A percentile compares a stretch with the other conserved stretches of the same genome.
Evolutionary conservation across 441 rosid genomes (phyloP).

Genomic region (Theobroma grandiflorum): DNA sequence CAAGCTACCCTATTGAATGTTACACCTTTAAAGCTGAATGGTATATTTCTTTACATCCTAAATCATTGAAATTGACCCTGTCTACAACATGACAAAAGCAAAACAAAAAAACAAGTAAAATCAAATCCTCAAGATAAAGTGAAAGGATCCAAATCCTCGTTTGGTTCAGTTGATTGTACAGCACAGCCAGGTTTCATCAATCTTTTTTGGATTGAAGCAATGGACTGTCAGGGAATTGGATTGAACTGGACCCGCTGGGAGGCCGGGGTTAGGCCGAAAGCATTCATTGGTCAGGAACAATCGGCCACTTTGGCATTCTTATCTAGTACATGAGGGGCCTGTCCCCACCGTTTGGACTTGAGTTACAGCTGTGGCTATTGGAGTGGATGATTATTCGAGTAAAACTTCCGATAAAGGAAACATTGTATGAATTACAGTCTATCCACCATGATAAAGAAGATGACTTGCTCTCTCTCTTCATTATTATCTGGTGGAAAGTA

Average conservation of each 20-base stretch:
- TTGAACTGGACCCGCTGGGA: not conserved
- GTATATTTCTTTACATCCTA: too few species aligned
- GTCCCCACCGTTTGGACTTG: not conserved
- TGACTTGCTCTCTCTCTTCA: not conserved
- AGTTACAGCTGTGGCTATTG: not conserved
- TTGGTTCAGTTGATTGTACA: not conserved
- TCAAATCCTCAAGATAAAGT: not conserved
- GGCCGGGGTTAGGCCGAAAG: not conserved
- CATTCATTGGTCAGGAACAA: not conserved
- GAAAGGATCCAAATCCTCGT: not conserved
- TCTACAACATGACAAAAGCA: not conserved
- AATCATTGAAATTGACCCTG: not conserved
- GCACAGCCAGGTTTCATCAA: too few species aligned
- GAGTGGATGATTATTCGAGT: not conserved
- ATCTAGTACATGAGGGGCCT: not conserved
- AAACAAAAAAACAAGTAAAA: too few species aligned
- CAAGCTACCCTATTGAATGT: too few species aligned
- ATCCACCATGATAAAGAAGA: not conserved
- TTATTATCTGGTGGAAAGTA: not conserved
- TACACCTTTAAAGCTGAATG: not conserved
- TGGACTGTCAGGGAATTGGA: not conserved
- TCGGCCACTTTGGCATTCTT: slow-evolving; percentile 22
- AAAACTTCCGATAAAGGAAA: not conserved
- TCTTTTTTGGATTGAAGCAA: not conserved
- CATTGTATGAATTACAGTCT: not conserved